Base-by-base conservation (phyloP, 352 stramenopile species). In the Pythium pectinolyticum region DNA sequence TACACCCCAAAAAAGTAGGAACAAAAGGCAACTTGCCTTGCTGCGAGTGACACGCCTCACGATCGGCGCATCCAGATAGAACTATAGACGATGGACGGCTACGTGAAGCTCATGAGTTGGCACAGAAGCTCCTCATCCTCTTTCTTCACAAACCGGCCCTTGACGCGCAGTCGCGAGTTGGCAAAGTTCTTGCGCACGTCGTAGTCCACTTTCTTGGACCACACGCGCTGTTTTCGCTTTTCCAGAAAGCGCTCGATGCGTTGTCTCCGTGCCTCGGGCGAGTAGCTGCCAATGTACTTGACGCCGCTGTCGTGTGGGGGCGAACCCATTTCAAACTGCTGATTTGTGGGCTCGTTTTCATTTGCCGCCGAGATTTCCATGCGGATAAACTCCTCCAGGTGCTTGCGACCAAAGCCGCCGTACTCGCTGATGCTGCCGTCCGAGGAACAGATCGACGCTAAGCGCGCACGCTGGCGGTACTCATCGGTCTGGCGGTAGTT, bases 171-270 rank as follows among this genome's bases (percentile, higher is more conserved):
- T 45, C 97, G 82, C 76, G 92, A 98, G 80, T 99, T 97, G 47
- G 97, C 97, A 85, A 99, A 99, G 71, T 99, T 99, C 79, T 99
- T 99, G 49, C 97, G 82, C 28, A 99, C 96, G 69, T 99, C 96
- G 70, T 99, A 99, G 78, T 99, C 97, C 11, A 99, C 95, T 49
- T 98, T 98, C 70, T 99, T 98, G 49, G 89, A 95, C 96, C 95
- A 99, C 45, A 98, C 88, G 48, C 94, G 90, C 46, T 82, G 86
- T 57, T 96, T 90, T 57, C 94, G 83, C 77, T 98, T 98, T 65
- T 96, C 89, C 24, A 96, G 72, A 61, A 98, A 98, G 22, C 82
- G 78, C 55, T 92, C 81, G 25, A 97, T 93, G 60, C 88, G 80
- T 75, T 90, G 83, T 67, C 84, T 82, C 50, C 91, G 78, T 46